Percentiles rank a stretch among this genome's conserved stretches.
Evolutionary conservation across 1,284 basidiomycete species (phyloP).

Genomic region (Phellopilus nigrolimitatus): DNA sequence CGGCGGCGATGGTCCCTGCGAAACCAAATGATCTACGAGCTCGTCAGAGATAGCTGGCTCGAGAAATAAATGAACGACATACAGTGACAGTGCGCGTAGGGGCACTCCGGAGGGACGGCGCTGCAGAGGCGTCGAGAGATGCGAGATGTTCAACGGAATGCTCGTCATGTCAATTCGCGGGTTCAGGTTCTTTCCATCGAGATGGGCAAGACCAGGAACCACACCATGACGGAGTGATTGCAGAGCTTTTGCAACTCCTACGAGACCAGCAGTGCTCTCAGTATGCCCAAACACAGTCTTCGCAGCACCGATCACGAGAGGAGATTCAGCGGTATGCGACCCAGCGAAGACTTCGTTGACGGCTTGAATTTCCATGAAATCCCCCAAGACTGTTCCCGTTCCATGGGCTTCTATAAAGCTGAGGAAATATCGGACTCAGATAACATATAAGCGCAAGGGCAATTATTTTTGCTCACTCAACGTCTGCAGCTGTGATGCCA

Average conservation of each 20-base stretch:
- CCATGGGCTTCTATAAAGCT: slow-evolving; percentile 36
- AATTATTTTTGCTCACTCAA: slow-evolving; percentile 28
- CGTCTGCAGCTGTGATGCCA: slow-evolving; percentile 27
- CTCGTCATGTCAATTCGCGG: slow-evolving; percentile 30
- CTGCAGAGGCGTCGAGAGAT: slow-evolving; percentile 1
- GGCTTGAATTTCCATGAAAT: slow-evolving; percentile 34
- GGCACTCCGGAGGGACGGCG: not conserved
- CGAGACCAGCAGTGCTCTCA: slow-evolving; percentile 31
- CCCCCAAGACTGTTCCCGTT: slow-evolving; percentile 34
- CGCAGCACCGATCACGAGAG: slow-evolving; percentile 33
- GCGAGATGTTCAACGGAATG: slow-evolving; percentile 26
- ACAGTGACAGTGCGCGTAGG: slow-evolving; percentile 29
- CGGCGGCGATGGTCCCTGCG: slow-evolving; percentile 33
- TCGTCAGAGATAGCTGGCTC: not conserved
- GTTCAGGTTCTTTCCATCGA: slow-evolving; percentile 30
- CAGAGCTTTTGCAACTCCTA: slow-evolving; percentile 31
- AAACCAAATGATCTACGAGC: slow-evolving; percentile 32
- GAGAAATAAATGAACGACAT: slow-evolving; percentile 15
- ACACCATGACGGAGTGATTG: slow-evolving; percentile 26
- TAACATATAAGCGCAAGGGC: not conserved
- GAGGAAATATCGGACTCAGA: not conserved
- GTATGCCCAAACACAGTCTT: slow-evolving; percentile 34
- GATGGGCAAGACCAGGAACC: slow-evolving; percentile 32
- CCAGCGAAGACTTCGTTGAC: slow-evolving; percentile 33
- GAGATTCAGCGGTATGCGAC: slow-evolving; percentile 28